Percentiles rank a stretch among this genome's conserved stretches.
Conservation (phyloP, 1,284 basidiomycete species). For the Cutaneotrichosporon spelunceum region DNA sequence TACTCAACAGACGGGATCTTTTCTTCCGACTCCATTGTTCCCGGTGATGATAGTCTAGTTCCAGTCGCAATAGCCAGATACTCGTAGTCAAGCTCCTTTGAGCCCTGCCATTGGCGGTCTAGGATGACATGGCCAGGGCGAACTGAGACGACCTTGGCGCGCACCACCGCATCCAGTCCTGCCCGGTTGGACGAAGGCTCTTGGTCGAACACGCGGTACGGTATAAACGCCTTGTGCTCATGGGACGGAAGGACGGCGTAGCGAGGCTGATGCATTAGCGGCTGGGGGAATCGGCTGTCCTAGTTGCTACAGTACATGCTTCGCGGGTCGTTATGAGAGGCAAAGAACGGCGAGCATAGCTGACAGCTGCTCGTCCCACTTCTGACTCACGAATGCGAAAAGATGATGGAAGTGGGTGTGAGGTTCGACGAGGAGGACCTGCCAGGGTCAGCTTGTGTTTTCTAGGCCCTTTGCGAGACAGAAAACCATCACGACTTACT, state of each 20-base stretch:
- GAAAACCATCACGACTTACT: neutral
- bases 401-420: conserved; percentile 40
- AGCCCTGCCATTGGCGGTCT: conserved; percentile 23
- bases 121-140: conserved; percentile 16
- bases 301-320: no score
- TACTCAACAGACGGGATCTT: conserved; percentile 25
- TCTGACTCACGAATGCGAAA: conserved; percentile 31
- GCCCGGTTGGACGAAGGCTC: neutral
- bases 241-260: conserved; percentile 64
- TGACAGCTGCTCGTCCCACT: neutral
- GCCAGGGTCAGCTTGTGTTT: neutral
- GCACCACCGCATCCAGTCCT: conserved; percentile 19
- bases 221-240: conserved; percentile 67
- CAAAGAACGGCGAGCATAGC: neutral
- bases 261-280: conserved; percentile 51
- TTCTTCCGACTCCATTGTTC: conserved; percentile 31
- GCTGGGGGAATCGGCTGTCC: neutral
- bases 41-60: conserved; percentile 36
- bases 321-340: no score
- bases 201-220: conserved; percentile 36
- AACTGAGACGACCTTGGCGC: conserved; percentile 17
- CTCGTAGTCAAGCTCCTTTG: conserved; percentile 29
- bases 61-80: conserved; percentile 47
- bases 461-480: neutral
- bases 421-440: conserved; percentile 35